phyloP scores from a whole-genome alignment of 768 basidiomycete genomes.

The Sarcomyxa edulis region DNA sequence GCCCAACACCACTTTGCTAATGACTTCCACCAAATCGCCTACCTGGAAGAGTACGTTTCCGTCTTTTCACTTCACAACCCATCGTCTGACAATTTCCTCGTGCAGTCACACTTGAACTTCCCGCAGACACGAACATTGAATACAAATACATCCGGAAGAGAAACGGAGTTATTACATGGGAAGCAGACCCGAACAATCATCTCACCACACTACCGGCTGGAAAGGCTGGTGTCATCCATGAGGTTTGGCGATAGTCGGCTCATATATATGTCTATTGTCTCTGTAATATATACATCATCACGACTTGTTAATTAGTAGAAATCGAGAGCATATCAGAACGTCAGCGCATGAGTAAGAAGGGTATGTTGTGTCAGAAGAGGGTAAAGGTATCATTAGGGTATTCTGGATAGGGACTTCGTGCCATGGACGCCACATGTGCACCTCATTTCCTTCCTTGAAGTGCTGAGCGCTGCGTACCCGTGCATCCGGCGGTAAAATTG shows the following conservation, averaged over 20 bases:
- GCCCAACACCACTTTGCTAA: conserved; percentile 44
- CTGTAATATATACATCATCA: too few relatives aligned
- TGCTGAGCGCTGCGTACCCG: conserved; percentile 27
- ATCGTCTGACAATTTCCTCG: neutral
- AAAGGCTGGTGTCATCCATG: too few relatives aligned
- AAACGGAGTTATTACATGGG: conserved; percentile 60
- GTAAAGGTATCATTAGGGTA: conserved; percentile 6
- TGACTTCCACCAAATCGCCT: conserved; percentile 56
- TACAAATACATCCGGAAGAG: conserved; percentile 69
- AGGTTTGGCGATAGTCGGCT: too few relatives aligned
- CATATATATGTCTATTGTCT: too few relatives aligned
- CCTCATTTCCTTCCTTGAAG: conserved; percentile 33
- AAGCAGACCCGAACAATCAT: conserved; percentile 55
- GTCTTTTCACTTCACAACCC: conserved; percentile 3
- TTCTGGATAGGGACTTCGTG: conserved; percentile 26
- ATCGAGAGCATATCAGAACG: conserved; percentile 28
- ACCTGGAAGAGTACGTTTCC: conserved; percentile 58
- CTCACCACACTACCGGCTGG: conserved; percentile 52
- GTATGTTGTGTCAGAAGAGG: conserved; percentile 7
- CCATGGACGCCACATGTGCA: conserved; percentile 50
- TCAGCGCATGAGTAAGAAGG: conserved; percentile 19
- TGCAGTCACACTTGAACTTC: conserved; percentile 57
- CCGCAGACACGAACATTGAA: conserved; percentile 46
- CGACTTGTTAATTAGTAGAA: conserved; percentile 18
- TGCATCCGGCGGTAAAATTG: conserved; percentile 14